Evolutionary conservation across 2,329 filamentous ascomycete species (phyloP).

Genomic region (Talaromyces verruculosus): DNA sequence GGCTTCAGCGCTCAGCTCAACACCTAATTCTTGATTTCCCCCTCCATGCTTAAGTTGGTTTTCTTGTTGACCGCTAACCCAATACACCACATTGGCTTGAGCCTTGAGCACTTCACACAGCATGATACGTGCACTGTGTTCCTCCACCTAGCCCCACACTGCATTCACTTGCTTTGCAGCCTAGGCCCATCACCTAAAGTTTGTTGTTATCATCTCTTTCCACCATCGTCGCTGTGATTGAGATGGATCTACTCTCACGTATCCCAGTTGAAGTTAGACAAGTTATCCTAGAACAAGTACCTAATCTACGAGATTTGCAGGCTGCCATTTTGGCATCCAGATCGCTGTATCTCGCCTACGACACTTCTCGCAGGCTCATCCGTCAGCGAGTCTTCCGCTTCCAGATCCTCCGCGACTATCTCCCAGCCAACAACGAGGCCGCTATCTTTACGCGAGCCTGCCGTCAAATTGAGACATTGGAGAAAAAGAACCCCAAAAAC

Average conservation of each 20-base stretch:
- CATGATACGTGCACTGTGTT: too few relatives aligned
- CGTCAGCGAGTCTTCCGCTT: constrained; percentile 7
- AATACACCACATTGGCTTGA: too few relatives aligned
- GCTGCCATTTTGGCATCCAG: constrained; percentile 5
- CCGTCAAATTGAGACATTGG: constrained; percentile 6
- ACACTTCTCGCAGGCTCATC: neutral
- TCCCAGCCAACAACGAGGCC: neutral
- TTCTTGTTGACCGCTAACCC: too few relatives aligned
- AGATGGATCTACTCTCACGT: neutral
- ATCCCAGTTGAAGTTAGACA: constrained; percentile 7
- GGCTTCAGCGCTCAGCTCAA: too few relatives aligned
- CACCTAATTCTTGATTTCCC: too few relatives aligned
- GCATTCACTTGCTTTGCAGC: neutral
- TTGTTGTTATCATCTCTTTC: neutral
- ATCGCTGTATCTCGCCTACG: neutral
- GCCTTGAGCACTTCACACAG: too few relatives aligned
- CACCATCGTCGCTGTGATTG: neutral
- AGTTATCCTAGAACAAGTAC: constrained; percentile 3
- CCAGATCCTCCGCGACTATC: constrained; percentile 5
- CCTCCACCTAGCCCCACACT: neutral
- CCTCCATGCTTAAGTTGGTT: too few relatives aligned
- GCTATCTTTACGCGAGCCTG: neutral
- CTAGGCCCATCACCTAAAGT: neutral
- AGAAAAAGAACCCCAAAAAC: constrained; percentile 1
- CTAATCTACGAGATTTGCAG: constrained; percentile 10